Base-by-base conservation (phyloP, 176 grass and related monocot species). In the Chrysopogon serrulatus region DNA sequence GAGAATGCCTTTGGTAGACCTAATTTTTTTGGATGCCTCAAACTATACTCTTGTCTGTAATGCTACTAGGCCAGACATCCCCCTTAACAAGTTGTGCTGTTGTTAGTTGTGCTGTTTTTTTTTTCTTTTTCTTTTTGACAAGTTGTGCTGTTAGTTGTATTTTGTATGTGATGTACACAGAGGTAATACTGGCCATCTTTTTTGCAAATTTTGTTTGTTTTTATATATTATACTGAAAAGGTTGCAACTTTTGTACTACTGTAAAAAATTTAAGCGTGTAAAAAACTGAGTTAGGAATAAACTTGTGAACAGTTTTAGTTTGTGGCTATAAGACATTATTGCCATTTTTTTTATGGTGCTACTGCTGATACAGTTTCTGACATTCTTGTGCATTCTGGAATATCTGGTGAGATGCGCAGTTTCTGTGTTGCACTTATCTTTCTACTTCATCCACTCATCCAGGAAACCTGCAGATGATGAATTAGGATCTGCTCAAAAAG, bases 401-500 rank as follows among this genome's bases (percentile, higher is more conserved):
- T 68, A 35, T 54, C 18, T 14, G 21, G 17, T 19, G 56, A 16
- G 61, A 24, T 89, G 19, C 2, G 28, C 15, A 35, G 15, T 71
- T 64, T 47, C 36, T 81, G 48, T 51, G 60, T 28, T 75, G 44
- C 1, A 15, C 39, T 71, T 39, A 15, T 68, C 41, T 86, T 42
- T 26, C 76, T 30, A 10, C 32, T 71, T 57, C 13, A 6, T 78
- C 39, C 68, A 68, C 27, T 68, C 16, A 82, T 86, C 8, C 5
- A 10, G 41, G 45, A 68, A 85, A 68, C 76, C 39, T 90, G 54
- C 68, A 98, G 96, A 71, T 93, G 76, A 98, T 98, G 96, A 95
- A 93, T 70, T 85, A 95, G 81, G 93, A 93, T 90, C 84, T 98
- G 41, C 91, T 98, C 24, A 98, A 95, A 83, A 98, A 95, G 82